Percentiles rank a stretch among this genome's conserved stretches.
These are phyloP conservation scores for Seiridium cupressi DNA, from an alignment of 2,329 filamentous ascomycete species.

Conservation along the genomic window DNA sequence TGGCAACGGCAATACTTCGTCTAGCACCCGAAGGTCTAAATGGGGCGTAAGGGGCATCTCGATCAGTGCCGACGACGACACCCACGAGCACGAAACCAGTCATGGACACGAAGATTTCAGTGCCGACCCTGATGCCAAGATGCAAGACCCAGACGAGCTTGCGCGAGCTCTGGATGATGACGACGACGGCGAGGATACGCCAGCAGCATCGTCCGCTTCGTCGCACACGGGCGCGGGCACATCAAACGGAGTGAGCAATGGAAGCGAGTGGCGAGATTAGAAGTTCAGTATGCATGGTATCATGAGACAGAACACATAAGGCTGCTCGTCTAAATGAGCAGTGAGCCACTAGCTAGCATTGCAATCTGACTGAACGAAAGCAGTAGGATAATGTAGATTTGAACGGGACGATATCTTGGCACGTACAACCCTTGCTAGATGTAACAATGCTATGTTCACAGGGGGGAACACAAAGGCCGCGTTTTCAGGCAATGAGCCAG, in stretches of 20 bases:
- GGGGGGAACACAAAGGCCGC: too few relatives aligned
- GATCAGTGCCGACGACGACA: conserved; percentile 63
- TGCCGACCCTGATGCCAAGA: conserved; percentile 62
- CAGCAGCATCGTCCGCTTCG: conserved; percentile 13
- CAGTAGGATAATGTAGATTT: too few relatives aligned
- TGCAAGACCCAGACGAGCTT: conserved; percentile 66
- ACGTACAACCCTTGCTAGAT: too few relatives aligned
- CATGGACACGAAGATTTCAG: conserved; percentile 39
- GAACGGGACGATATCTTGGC: too few relatives aligned
- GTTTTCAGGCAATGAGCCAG: too few relatives aligned
- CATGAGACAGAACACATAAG: not conserved
- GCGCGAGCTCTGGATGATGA: conserved; percentile 59
- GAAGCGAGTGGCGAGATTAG: conserved; percentile 26
- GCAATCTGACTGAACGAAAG: too few relatives aligned
- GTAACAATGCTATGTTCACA: too few relatives aligned
- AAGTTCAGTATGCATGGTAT: too few relatives aligned
- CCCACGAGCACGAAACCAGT: conserved; percentile 43
- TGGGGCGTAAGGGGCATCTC: conserved; percentile 67
- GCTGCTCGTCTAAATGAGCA: too few relatives aligned
- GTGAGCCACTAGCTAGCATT: too few relatives aligned
- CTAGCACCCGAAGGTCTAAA: conserved; percentile 41
- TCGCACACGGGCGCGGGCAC: conserved; percentile 11
- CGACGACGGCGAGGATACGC: conserved; percentile 36
- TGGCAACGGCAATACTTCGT: conserved; percentile 20
- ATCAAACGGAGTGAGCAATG: conserved; percentile 22